A percentile compares a stretch with the other conserved stretches of the same genome.
Conservation (phyloP, 2,329 filamentous ascomycete species). For the Trichoderma aggressivum region DNA sequence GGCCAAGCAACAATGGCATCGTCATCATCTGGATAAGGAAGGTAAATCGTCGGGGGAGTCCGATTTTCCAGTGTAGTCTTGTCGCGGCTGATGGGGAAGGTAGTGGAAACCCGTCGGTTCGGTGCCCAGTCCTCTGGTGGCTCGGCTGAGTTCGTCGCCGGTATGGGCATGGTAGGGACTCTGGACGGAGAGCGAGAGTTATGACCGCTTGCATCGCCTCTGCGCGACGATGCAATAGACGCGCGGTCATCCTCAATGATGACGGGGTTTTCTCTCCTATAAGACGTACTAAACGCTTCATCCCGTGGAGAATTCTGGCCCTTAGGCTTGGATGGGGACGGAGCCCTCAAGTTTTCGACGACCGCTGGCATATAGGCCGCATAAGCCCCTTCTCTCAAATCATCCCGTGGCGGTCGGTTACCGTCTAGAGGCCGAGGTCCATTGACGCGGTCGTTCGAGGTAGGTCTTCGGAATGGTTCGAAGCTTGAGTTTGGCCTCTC, state of each 20-base stretch:
- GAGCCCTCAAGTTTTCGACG: constrained; percentile 22
- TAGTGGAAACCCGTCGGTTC: constrained; percentile 29
- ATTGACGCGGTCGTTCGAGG: constrained; percentile 33
- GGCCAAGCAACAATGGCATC: constrained; percentile 26
- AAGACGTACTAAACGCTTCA: constrained; percentile 25
- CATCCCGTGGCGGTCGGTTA: constrained; percentile 27
- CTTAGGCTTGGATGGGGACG: constrained; percentile 24
- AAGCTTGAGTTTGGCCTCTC: constrained; percentile 27
- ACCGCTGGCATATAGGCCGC: constrained; percentile 26
- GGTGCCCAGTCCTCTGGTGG: constrained; percentile 2
- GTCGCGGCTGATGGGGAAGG: constrained; percentile 30
- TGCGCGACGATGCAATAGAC: constrained; percentile 26
- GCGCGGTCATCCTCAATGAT: constrained; percentile 34
- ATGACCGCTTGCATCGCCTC: constrained; percentile 18
- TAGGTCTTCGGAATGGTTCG: constrained; percentile 29
- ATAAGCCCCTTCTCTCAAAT: constrained; percentile 31
- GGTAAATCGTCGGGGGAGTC: constrained; percentile 23
- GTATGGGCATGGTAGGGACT: constrained; percentile 33
- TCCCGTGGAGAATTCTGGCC: constrained; percentile 39
- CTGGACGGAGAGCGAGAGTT: constrained; percentile 35
- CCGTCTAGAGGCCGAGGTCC: constrained; percentile 29
- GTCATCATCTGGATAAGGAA: constrained; percentile 41
- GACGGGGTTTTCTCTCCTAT: background rate
- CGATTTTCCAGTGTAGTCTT: constrained; percentile 23
- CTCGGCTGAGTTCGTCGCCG: constrained; percentile 28